phyloP scores from a whole-genome alignment of 1,284 basidiomycete species.

The Trichosporon faecale region DNA sequence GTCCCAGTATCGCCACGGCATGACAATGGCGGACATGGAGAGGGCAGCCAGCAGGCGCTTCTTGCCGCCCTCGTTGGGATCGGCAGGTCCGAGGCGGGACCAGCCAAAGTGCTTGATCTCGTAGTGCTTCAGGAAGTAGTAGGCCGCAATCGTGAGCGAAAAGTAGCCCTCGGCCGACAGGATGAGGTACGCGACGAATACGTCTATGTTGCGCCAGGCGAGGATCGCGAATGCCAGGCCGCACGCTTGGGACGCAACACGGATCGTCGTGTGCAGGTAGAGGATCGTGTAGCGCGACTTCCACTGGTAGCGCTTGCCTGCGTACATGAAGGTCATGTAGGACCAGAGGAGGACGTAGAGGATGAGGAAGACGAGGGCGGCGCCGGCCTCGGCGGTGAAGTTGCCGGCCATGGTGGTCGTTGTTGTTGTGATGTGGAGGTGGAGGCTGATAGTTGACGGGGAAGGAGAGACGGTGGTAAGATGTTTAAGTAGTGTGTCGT shows the following conservation, averaged over 20 bases:
- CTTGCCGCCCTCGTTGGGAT: neutral
- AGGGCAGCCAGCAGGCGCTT: conserved; percentile 3
- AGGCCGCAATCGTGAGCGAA: conserved; percentile 29
- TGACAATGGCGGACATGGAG: conserved; percentile 11
- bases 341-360: conserved; percentile 16
- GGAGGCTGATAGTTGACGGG: too few species aligned
- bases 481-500: too few species aligned
- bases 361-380: conserved; percentile 24
- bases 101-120: conserved; percentile 16
- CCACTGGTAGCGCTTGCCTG: conserved; percentile 20
- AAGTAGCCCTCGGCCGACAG: conserved; percentile 40
- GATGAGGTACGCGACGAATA: conserved; percentile 32
- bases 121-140: conserved; percentile 26
- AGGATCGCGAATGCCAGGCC: conserved; percentile 23
- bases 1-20: conserved; percentile 21
- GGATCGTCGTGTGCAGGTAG: conserved; percentile 22
- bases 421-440: too few species aligned
- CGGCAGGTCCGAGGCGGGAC: conserved; percentile 14
- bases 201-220: conserved; percentile 21
- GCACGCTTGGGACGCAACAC: conserved; percentile 21
- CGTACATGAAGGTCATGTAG: conserved; percentile 27
- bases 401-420: neutral
- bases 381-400: conserved; percentile 16
- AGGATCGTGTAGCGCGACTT: conserved; percentile 26
- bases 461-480: too few species aligned